A percentile compares a stretch with the other conserved stretches of the same genome.
phyloP scores from a whole-genome alignment of 306 rosid species.

The Arachis hypogaea region DNA sequence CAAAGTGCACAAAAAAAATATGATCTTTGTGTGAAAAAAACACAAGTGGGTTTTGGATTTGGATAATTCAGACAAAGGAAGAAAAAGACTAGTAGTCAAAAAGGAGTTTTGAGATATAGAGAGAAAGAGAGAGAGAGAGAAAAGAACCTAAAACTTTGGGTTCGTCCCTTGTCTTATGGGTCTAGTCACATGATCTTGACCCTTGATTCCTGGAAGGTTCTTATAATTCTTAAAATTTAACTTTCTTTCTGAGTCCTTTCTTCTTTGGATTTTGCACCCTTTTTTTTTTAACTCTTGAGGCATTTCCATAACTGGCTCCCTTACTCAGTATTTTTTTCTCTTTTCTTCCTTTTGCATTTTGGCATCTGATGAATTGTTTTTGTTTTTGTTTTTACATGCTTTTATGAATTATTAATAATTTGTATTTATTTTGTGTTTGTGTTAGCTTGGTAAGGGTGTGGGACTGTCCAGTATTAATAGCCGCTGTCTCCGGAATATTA shows the following conservation, averaged over 20 bases:
- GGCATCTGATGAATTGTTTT: constrained; percentile 28
- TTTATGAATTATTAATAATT: not conserved
- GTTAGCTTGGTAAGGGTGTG: constrained; percentile 51
- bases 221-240: constrained; percentile 56
- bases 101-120: constrained; percentile 1
- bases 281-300: not conserved
- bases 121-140: not conserved
- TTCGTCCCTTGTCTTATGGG: constrained; percentile 76
- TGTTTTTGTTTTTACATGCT: constrained; percentile 9
- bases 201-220: constrained; percentile 92
- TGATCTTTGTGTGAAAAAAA: constrained; percentile 23
- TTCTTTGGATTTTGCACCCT: constrained; percentile 52
- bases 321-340: not conserved
- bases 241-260: constrained; percentile 36
- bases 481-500: constrained; percentile 63
- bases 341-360: constrained; percentile 27
- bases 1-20: constrained; percentile 31
- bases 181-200: constrained; percentile 77
- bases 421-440: not conserved
- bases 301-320: constrained; percentile 19
- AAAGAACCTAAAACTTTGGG: constrained; percentile 32
- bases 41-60: constrained; percentile 26
- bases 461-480: constrained; percentile 61
- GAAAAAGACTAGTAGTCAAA: not conserved
- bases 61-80: constrained; percentile 41